Conservation (phyloP, 208 protist genomes). For the Strigomonas oncopelti region DNA sequence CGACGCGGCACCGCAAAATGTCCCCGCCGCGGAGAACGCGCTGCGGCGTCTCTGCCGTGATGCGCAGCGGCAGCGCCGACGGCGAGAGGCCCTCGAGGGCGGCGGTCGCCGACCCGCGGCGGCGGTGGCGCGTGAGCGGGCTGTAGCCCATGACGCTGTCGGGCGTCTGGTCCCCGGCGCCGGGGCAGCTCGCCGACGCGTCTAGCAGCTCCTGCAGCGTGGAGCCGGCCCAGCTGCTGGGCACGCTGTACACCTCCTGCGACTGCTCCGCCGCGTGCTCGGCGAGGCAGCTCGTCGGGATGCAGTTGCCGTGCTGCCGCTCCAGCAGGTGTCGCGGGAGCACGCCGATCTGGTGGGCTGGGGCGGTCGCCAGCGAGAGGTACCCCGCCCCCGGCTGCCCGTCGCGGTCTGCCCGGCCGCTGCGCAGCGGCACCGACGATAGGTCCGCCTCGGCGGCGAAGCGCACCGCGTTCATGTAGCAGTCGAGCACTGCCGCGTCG, state of each 20-base stretch:
- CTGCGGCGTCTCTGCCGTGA: conserved; percentile 17
- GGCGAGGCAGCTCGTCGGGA: conserved; percentile 13
- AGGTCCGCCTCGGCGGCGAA: conserved; percentile 15
- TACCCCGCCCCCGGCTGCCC: neutral
- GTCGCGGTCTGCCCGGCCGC: neutral
- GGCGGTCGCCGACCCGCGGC: neutral
- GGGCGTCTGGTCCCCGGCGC: conserved; percentile 3
- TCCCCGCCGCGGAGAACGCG: conserved; percentile 36
- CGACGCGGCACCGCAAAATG: conserved; percentile 23
- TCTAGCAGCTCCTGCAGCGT: conserved; percentile 27
- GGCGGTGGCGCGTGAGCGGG: conserved; percentile 14
- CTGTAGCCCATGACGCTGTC: conserved; percentile 29
- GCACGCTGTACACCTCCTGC: conserved; percentile 40
- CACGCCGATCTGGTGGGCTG: conserved; percentile 17
- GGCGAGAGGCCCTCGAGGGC: neutral
- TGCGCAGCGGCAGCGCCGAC: neutral
- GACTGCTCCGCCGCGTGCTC: conserved; percentile 3
- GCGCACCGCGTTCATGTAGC: conserved; percentile 21
- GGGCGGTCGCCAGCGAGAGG: neutral
- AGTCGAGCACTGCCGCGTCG: conserved; percentile 5
- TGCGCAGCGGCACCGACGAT: neutral
- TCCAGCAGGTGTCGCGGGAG: conserved; percentile 6
- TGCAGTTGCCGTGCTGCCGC: conserved; percentile 18
- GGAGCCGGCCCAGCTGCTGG: conserved; percentile 27
- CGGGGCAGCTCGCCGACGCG: neutral